Base-by-base conservation (phyloP, 129 eudicot species). In the Pittosporum tobira region DNA sequence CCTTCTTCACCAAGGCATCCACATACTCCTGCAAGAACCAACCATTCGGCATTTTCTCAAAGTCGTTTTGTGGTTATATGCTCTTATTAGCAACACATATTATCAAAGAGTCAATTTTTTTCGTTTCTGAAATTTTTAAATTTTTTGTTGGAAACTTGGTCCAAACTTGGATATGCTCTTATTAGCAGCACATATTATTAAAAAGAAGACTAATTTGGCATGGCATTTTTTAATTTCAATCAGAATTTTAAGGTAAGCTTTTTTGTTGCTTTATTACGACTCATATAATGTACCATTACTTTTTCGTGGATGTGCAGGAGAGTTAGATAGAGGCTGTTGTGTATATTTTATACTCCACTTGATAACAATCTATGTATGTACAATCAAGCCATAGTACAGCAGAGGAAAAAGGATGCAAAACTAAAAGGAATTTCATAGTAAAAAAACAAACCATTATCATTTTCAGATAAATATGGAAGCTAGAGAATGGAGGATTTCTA, bases 1-100 rank as follows among this genome's bases (percentile, higher is more conserved):
- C 99, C 77, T 93, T 93, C 83, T 87, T 93, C 69, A 93, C 84
- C 73, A 93, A 59, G 23, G 91, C 69, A 66, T 93, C 99, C 19
- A 85, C 99, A 75, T 48, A 93, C 29, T 79, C 81, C 99, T 93
- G 80, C 64, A 65, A 30, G 57, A 60, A 64, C 30, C 57, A 68
- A 65, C 44, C 42, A 70, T 53, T 51, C 40, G 14, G 38, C 10
- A 14, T 4, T 38, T 14, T 48, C 21, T 2, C 23, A 8, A 7
- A n/a, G n/a, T n/a, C n/a, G n/a, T n/a, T n/a, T n/a, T n/a, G n/a
- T n/a, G n/a, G n/a, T n/a, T n/a, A n/a, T n/a, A n/a, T n/a, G n/a
- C n/a, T n/a, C n/a, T n/a, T n/a, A n/a, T n/a, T n/a, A n/a, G n/a
- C n/a, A n/a, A n/a, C n/a, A n/a, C n/a, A n/a, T n/a, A n/a, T n/a